A percentile compares a stretch with the other conserved stretches of the same genome.
Conservation (phyloP, 129 eudicot genomes). For the Lonicera japonica region DNA sequence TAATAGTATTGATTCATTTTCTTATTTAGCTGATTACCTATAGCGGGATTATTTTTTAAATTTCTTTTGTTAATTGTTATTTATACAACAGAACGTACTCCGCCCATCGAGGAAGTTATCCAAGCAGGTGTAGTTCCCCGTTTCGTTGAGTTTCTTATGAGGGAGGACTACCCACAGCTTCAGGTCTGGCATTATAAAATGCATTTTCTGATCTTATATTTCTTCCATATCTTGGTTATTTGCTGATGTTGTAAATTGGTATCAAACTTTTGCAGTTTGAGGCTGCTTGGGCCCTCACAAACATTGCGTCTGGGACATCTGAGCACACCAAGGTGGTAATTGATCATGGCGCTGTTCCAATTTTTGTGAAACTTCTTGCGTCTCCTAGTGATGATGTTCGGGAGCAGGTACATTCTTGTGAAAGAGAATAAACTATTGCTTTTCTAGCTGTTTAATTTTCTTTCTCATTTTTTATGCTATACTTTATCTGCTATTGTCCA, state of each 20-base stretch:
- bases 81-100: constrained; percentile 54
- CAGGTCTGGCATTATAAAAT: constrained; percentile 37
- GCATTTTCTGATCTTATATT: not conserved
- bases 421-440: not conserved
- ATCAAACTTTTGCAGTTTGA: constrained; percentile 39
- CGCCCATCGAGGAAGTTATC: constrained; percentile 87
- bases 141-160: constrained; percentile 64
- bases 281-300: constrained; percentile 91
- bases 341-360: constrained; percentile 84
- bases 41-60: no score
- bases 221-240: no score
- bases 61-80: no score
- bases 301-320: constrained; percentile 90
- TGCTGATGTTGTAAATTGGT: no score
- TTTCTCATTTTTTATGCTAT: no score
- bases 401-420: constrained; percentile 47
- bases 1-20: not conserved
- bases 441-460: not conserved
- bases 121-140: constrained; percentile 86
- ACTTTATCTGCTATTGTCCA: no score
- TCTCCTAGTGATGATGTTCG: constrained; percentile 87
- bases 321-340: constrained; percentile 82
- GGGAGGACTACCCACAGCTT: constrained; percentile 78
- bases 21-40: no score
- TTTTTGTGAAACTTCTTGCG: constrained; percentile 74